Conservation (phyloP, 2,329 filamentous ascomycete species). For the Cladosporium austrohemisphaericum region DNA sequence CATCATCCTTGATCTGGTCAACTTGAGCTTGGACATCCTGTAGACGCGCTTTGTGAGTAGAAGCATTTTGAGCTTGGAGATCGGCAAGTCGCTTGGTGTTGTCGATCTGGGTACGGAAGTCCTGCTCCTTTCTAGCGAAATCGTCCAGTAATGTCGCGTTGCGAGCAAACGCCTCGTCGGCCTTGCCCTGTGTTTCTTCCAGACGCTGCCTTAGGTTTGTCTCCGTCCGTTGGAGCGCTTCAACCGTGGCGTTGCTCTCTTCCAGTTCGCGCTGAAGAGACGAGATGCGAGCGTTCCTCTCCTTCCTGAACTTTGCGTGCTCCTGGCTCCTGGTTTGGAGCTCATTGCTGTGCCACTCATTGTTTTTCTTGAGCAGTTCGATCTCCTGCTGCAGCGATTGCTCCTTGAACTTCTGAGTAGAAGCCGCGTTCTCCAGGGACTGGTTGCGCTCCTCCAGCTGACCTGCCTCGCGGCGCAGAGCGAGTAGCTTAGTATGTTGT, state of each 20-base stretch:
- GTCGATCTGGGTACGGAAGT: slow-evolving; percentile 81
- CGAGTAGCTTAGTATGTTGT: slow-evolving; percentile 83
- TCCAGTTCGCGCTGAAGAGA: slow-evolving; percentile 86
- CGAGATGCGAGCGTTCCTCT: slow-evolving; percentile 85
- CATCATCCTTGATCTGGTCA: slow-evolving; percentile 63
- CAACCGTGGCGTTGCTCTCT: slow-evolving; percentile 72
- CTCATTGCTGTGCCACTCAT: slow-evolving; percentile 89
- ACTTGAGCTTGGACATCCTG: slow-evolving; percentile 64
- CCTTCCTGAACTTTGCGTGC: slow-evolving; percentile 84
- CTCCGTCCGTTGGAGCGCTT: slow-evolving; percentile 75
- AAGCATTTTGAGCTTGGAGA: slow-evolving; percentile 71
- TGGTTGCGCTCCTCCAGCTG: slow-evolving; percentile 80
- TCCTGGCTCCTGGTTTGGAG: slow-evolving; percentile 86
- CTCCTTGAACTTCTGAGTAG: slow-evolving; percentile 82
- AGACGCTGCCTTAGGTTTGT: slow-evolving; percentile 75
- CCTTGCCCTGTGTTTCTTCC: slow-evolving; percentile 78
- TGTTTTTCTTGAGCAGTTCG: slow-evolving; percentile 80
- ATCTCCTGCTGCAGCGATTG: slow-evolving; percentile 87
- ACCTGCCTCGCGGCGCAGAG: slow-evolving; percentile 77
- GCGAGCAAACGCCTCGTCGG: slow-evolving; percentile 75
- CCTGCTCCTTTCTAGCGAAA: slow-evolving; percentile 75
- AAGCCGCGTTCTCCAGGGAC: slow-evolving; percentile 72
- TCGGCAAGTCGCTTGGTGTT: slow-evolving; percentile 76
- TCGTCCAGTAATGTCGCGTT: slow-evolving; percentile 84
- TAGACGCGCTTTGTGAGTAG: slow-evolving; percentile 66